Evolutionary conservation across 106 monocot species (phyloP), one percentile per base, ranked within the genome.

Genomic region (Dendrobium chrysotoxum): DNA sequence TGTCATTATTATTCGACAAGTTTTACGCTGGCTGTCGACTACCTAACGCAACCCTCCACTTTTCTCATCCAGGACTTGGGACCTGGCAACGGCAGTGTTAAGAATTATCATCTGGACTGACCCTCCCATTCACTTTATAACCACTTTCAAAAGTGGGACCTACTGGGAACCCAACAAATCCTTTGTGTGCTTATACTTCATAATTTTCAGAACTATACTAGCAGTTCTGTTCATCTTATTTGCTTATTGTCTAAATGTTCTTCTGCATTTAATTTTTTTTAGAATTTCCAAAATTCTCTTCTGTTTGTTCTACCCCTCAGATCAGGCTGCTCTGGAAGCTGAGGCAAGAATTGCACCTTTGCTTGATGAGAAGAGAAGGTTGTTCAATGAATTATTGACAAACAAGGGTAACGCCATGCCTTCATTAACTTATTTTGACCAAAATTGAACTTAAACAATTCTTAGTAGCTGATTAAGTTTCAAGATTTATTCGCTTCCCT

Each of bases 301-400:
- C 28, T 84, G 41, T 31, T 61, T 21, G 77, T 55, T 80, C 55
- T 40, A 80, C 20, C 84, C 70, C 80, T 54, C 84, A 99, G 98
- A 93, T 93, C 92, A 99, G 85, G 89, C 87, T 90, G 88, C 93
- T 76, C 74, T 92, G 78, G 91, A 95, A 85, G 85, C 87, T 76
- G 98, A 95, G 83, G 87, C 95, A 58, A 88, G 95, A 87, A 86
- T 93, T 80, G 81, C 86, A 80, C 91, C 95, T 78, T 85, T 93
- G 81, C 84, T 95, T 42, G 87, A 87, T 87, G 98, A 99, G 86
- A 92, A 93, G 81, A 99, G 85, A 84, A 92, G 81, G 68, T 84
- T 95, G 72, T 99, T 95, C 78, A 95, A 99, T 83, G 98, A 99
- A 45, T 78, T 99, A 73, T 80, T 99, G 81, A 95, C 94, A 68